Evolutionary conservation across 73 alveolate species (phyloP).

Genomic region (Tetrahymena malaccensis): DNA sequence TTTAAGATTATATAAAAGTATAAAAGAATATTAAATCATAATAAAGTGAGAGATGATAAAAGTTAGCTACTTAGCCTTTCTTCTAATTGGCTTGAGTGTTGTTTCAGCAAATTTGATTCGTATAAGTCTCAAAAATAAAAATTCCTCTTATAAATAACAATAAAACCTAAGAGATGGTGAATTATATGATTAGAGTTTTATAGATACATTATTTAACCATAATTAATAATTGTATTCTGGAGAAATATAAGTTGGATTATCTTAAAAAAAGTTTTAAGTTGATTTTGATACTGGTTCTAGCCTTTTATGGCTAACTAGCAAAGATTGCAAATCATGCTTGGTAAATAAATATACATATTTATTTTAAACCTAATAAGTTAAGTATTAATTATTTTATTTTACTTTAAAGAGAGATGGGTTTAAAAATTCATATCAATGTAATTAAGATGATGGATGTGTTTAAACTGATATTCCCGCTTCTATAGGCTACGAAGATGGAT

Average conservation of each 20-base stretch:
- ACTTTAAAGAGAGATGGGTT: not conserved
- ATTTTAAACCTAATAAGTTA: too few relatives aligned
- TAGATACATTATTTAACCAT: not conserved
- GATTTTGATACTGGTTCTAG: not conserved
- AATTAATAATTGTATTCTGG: not conserved
- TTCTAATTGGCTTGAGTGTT: too few relatives aligned
- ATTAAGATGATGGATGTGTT: not conserved
- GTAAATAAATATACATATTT: not conserved
- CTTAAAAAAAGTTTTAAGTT: not conserved
- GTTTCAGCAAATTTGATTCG: too few relatives aligned
- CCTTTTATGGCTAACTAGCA: not conserved
- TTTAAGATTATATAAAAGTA: too few relatives aligned
- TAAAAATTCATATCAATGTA: not conserved
- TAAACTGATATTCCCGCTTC: not conserved
- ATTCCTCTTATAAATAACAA: too few relatives aligned
- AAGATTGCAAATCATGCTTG: not conserved
- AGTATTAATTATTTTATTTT: too few relatives aligned
- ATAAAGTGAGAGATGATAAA: too few relatives aligned
- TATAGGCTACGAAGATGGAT: not conserved
- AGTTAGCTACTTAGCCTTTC: too few relatives aligned
- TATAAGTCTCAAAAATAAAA: too few relatives aligned
- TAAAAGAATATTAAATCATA: too few relatives aligned
- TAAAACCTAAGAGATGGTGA: not conserved
- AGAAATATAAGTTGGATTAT: not conserved
- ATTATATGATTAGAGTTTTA: not conserved